These are phyloP conservation scores for Mycosphaerelloides madeirae DNA, from an alignment of 2,329 filamentous ascomycete genomes.

Conservation along the genomic window DNA sequence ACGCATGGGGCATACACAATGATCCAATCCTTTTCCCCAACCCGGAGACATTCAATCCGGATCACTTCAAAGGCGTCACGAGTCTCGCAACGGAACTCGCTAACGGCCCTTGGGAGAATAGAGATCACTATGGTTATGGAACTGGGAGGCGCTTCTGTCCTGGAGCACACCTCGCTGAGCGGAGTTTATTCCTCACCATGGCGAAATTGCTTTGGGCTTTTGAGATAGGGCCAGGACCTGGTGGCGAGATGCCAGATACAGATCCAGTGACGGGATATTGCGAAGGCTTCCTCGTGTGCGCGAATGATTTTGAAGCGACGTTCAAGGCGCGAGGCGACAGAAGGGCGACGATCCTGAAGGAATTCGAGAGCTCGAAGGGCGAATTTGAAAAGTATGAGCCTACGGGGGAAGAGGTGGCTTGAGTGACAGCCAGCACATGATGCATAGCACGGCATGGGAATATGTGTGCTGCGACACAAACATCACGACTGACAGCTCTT, in stretches of 20 bases:
- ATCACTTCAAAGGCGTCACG: slow-evolving; percentile 49
- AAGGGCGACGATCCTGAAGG: slow-evolving; percentile 20
- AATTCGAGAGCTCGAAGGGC: slow-evolving; percentile 18
- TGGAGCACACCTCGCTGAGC: slow-evolving; percentile 40
- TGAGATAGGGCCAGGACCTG: slow-evolving; percentile 18
- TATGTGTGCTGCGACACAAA: background rate
- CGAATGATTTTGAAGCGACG: slow-evolving; percentile 20
- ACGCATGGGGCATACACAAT: slow-evolving; percentile 34
- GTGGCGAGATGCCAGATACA: slow-evolving; percentile 9
- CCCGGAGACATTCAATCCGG: slow-evolving; percentile 34
- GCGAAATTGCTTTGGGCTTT: slow-evolving; percentile 31
- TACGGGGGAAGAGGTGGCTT: slow-evolving; percentile 4
- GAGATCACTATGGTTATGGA: slow-evolving; percentile 53
- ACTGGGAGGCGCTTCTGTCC: slow-evolving; percentile 49
- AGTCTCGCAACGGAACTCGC: slow-evolving; percentile 53
- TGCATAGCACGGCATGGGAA: too few species aligned
- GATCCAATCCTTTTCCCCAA: slow-evolving; percentile 8
- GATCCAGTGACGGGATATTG: slow-evolving; percentile 23
- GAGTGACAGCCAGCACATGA: too few species aligned
- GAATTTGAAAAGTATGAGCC: slow-evolving; percentile 18
- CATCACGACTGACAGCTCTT: too few species aligned
- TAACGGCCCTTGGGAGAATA: slow-evolving; percentile 48
- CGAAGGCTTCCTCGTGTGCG: slow-evolving; percentile 26
- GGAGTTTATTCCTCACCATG: slow-evolving; percentile 35
- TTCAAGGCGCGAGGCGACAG: slow-evolving; percentile 18